A percentile compares a stretch with the other conserved stretches of the same genome.
These are phyloP conservation scores for Blastobotrys persicus DNA, from an alignment of 1,139 yeast species.

Conservation along the genomic window DNA sequence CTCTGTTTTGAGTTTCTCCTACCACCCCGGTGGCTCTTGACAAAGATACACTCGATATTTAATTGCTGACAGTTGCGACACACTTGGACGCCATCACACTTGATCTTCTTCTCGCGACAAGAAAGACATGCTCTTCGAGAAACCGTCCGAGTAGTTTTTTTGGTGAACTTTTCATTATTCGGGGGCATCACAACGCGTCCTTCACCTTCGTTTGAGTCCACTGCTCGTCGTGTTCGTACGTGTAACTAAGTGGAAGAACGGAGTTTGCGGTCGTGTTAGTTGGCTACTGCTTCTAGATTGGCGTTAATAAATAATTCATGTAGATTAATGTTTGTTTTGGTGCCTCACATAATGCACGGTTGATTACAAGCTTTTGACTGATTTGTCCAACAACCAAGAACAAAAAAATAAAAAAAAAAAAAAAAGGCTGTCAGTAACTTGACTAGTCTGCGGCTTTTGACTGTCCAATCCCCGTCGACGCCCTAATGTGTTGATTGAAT, in stretches of 20 bases:
- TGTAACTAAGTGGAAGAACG: background rate
- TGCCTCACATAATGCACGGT: background rate
- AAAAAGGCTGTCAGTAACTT: background rate
- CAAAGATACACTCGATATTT: conserved; percentile 55
- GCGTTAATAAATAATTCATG: background rate
- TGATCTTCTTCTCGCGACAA: conserved; percentile 61
- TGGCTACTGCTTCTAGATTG: background rate
- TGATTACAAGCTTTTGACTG: background rate
- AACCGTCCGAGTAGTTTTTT: conserved; percentile 42
- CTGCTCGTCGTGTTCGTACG: background rate
- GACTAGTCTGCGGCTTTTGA: background rate
- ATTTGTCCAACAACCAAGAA: background rate
- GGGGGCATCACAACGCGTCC: conserved; percentile 7
- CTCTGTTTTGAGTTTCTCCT: conserved; percentile 38
- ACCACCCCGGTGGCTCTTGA: conserved; percentile 59
- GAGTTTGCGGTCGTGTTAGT: background rate
- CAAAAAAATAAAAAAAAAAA: too few species aligned
- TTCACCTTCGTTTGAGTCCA: background rate
- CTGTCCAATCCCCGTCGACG: background rate
- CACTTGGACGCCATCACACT: conserved; percentile 53
- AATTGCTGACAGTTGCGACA: conserved; percentile 55
- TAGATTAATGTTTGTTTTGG: background rate
- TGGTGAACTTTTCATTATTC: conserved; percentile 9
- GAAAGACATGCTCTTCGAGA: conserved; percentile 61
- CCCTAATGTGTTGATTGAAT: background rate